Conservation (phyloP, 352 stramenopile species). For the Aphanomyces euteiches region DNA sequence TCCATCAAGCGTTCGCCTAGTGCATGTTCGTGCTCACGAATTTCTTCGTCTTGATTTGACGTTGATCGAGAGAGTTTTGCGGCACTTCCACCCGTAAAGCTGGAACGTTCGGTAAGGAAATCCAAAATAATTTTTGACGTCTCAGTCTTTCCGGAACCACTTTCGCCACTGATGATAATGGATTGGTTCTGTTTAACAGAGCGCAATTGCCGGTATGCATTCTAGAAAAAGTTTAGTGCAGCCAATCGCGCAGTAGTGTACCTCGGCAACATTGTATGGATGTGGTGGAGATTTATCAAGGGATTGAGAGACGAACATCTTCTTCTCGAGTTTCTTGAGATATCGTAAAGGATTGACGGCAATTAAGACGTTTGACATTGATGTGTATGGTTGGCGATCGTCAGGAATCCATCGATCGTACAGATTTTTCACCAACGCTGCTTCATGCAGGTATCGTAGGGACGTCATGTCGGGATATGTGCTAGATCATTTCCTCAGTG, state of each 20-base stretch:
- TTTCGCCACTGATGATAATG: conserved; percentile 51
- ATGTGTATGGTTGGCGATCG: conserved; percentile 28
- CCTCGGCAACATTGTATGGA: conserved; percentile 30
- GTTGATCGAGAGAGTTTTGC: conserved; percentile 65
- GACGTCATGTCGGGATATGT: conserved; percentile 79
- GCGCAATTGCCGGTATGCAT: conserved; percentile 76
- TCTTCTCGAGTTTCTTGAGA: conserved; percentile 56
- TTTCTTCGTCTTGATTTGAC: conserved; percentile 38
- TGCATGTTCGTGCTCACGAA: conserved; percentile 54
- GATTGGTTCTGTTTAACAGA: conserved; percentile 82
- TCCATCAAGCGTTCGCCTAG: conserved; percentile 77
- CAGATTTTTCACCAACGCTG: conserved; percentile 28
- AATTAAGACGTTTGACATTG: conserved; percentile 31
- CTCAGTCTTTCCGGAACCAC: conserved; percentile 56
- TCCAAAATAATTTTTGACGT: conserved; percentile 20
- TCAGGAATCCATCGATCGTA: conserved; percentile 22
- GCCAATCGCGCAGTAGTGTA: not conserved
- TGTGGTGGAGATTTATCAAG: conserved; percentile 27
- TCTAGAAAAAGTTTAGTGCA: conserved; percentile 15
- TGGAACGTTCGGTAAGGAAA: conserved; percentile 29
- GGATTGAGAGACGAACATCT: conserved; percentile 6
- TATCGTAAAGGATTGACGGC: conserved; percentile 33
- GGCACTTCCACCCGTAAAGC: conserved; percentile 41
- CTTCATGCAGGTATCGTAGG: conserved; percentile 52
- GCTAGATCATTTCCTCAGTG: conserved; percentile 23